These are phyloP conservation scores for Lasiosphaeriaceae sp. DNA, from an alignment of 495 filamentous ascomycete species.

Conservation along the genomic window DNA sequence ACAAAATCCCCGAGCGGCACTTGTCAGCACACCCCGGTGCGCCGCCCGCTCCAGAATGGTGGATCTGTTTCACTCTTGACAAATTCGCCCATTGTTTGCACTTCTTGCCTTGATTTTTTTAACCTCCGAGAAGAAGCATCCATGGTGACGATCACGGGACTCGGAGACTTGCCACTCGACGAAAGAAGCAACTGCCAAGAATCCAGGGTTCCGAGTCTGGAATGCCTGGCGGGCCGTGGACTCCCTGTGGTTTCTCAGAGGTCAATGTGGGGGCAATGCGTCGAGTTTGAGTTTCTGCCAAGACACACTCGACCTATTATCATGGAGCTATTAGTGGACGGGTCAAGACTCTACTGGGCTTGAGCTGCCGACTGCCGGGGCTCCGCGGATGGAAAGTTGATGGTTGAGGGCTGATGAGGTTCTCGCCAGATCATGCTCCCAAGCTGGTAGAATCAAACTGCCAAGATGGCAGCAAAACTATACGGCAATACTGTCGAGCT, in stretches of 20 bases:
- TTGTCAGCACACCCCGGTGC: not conserved
- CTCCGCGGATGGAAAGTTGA: too few relatives aligned
- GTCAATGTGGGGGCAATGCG: not conserved
- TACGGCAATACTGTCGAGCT: too few relatives aligned
- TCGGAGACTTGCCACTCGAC: not conserved
- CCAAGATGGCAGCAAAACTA: too few relatives aligned
- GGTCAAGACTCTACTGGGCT: too few relatives aligned
- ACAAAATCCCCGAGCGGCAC: not conserved
- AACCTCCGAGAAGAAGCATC: not conserved
- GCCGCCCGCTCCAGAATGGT: slow-evolving; percentile 9
- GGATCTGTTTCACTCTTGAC: slow-evolving; percentile 21
- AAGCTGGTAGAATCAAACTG: slow-evolving; percentile 1
- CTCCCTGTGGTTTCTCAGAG: too few relatives aligned
- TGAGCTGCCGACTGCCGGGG: too few relatives aligned
- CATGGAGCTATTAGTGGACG: too few relatives aligned
- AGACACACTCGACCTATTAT: not conserved
- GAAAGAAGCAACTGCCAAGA: too few relatives aligned
- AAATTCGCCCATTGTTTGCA: slow-evolving; percentile 5
- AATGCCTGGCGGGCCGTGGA: too few relatives aligned
- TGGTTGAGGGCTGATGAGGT: not conserved
- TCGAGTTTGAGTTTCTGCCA: not conserved
- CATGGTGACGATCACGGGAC: slow-evolving; percentile 5
- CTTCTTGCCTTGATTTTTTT: not conserved
- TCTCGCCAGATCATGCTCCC: slow-evolving; percentile 8
- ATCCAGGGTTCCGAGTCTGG: too few relatives aligned